Evolutionary conservation across 2,329 filamentous ascomycete genomes (phyloP).

Genomic region (Cytospora piceicola): DNA sequence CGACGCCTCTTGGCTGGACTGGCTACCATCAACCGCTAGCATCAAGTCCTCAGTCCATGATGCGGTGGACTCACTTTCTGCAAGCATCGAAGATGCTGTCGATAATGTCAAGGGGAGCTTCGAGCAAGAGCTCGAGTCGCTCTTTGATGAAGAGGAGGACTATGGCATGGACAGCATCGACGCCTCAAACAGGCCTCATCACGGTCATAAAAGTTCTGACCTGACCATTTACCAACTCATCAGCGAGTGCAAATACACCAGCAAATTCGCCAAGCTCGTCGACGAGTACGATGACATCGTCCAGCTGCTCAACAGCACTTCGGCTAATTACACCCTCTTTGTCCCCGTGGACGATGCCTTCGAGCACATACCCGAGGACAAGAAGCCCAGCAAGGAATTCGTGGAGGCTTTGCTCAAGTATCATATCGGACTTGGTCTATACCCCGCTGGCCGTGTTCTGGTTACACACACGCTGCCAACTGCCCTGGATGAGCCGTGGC

Average conservation of each 20-base stretch:
- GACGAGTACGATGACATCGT: constrained; percentile 74
- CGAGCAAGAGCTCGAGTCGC: constrained; percentile 36
- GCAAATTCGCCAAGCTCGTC: constrained; percentile 75
- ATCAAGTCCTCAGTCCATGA: constrained; percentile 25
- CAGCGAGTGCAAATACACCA: constrained; percentile 74
- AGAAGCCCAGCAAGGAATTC: constrained; percentile 70
- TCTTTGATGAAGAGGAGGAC: constrained; percentile 38
- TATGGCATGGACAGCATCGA: constrained; percentile 11
- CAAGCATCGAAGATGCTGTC: constrained; percentile 27
- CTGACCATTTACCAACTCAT: constrained; percentile 82
- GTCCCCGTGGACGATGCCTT: constrained; percentile 80
- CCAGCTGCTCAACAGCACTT: constrained; percentile 72
- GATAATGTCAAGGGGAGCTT: constrained; percentile 27
- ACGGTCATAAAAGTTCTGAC: constrained; percentile 53
- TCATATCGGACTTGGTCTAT: constrained; percentile 71
- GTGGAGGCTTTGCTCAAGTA: constrained; percentile 73
- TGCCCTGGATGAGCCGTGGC: constrained; percentile 57
- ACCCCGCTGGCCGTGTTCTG: constrained; percentile 68
- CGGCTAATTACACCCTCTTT: constrained; percentile 78
- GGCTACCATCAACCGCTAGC: constrained; percentile 29
- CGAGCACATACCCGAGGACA: constrained; percentile 56
- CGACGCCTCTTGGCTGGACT: constrained; percentile 29
- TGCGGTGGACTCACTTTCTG: constrained; percentile 27
- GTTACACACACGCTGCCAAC: constrained; percentile 76
- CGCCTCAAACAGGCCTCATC: constrained; percentile 17